Conservation (phyloP, 371 early-diverging fungal species). For the Lichtheimia corymbifera region DNA sequence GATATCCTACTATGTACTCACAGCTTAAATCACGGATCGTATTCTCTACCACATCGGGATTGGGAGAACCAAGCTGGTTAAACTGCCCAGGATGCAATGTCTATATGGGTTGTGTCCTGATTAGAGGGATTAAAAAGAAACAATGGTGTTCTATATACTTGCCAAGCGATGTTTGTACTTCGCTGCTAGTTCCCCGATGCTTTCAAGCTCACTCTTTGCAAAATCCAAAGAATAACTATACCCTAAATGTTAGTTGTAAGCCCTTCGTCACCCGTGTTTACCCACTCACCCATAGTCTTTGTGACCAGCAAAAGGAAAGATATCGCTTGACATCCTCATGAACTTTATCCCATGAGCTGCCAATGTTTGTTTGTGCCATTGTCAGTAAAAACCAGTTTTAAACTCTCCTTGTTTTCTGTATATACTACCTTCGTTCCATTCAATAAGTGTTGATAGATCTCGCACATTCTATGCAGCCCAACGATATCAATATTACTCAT, state of each 20-base stretch:
- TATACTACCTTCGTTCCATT: conserved; percentile 52
- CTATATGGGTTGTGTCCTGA: conserved; percentile 16
- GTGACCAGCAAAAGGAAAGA: conserved; percentile 52
- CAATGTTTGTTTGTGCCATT: neutral
- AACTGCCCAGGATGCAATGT: conserved; percentile 56
- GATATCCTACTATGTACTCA: conserved; percentile 4
- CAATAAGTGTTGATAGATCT: conserved; percentile 40
- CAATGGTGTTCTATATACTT: neutral
- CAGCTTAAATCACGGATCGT: conserved; percentile 41
- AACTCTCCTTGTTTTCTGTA: neutral
- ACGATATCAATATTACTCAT: too few species aligned
- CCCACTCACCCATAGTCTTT: conserved; percentile 36
- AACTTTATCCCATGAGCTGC: conserved; percentile 41
- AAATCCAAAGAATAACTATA: conserved; percentile 36
- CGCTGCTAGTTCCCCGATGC: conserved; percentile 35
- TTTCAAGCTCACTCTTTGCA: conserved; percentile 32
- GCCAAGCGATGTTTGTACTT: conserved; percentile 47
- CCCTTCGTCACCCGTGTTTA: neutral
- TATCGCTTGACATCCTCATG: conserved; percentile 50
- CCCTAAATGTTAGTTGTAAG: neutral
- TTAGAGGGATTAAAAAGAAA: neutral
- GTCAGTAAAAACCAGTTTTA: neutral
- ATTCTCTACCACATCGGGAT: conserved; percentile 32
- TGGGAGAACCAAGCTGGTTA: conserved; percentile 49
- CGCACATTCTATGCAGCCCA: conserved; percentile 30